Evolutionary conservation across 768 basidiomycete genomes (phyloP).

Genomic region (Strobilomyces echinocephalus): DNA sequence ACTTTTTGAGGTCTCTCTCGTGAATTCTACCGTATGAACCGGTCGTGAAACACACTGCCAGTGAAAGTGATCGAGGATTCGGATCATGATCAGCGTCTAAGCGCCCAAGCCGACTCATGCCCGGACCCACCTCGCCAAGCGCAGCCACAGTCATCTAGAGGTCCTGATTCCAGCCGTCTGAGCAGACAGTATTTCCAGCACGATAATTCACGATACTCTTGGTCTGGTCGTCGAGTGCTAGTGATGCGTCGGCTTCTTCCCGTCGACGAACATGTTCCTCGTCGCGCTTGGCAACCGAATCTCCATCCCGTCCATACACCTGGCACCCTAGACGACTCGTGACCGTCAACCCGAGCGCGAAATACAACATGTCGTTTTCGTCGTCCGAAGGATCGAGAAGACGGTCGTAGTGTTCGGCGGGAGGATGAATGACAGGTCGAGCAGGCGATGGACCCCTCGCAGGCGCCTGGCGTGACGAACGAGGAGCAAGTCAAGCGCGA

Average conservation of each 20-base stretch:
- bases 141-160: neutral
- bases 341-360: conserved; percentile 95
- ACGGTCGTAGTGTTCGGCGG: conserved; percentile 65
- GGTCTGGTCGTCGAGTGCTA: conserved; percentile 18
- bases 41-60: no score
- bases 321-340: conserved; percentile 83
- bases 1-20: no score
- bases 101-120: no score
- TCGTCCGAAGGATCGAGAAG: conserved; percentile 95
- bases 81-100: no score
- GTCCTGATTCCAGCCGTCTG: neutral
- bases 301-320: conserved; percentile 77
- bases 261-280: conserved; percentile 96
- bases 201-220: conserved; percentile 3
- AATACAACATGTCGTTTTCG: conserved; percentile 97
- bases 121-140: neutral
- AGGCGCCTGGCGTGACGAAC: conserved; percentile 60
- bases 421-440: conserved; percentile 92
- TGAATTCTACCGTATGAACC: no score
- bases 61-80: no score
- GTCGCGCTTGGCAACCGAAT: conserved; percentile 88
- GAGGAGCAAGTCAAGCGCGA: no score
- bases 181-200: conserved; percentile 16
- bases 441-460: conserved; percentile 94
- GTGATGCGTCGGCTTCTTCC: conserved; percentile 51